Evolutionary conservation across 768 basidiomycete species (phyloP).

Genomic region (Galerina sulciceps): DNA sequence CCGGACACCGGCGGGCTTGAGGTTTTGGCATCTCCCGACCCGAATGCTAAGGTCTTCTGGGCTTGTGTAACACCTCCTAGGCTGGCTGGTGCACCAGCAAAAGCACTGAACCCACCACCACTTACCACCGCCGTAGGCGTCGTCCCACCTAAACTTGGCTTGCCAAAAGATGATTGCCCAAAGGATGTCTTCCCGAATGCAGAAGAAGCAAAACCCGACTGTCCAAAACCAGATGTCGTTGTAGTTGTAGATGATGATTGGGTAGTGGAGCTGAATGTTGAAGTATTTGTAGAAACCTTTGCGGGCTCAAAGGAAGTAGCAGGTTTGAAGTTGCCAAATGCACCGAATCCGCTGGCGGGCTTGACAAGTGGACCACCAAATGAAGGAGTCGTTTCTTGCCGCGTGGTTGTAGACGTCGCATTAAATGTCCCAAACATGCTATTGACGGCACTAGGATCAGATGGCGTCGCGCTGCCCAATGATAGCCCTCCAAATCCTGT

Average conservation of each 20-base stretch:
- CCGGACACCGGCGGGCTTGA: constrained; percentile 6
- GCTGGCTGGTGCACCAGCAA: constrained; percentile 12
- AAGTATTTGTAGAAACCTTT: constrained; percentile 16
- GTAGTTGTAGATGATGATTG: constrained; percentile 13
- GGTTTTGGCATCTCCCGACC: constrained; percentile 11
- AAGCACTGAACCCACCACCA: constrained; percentile 27
- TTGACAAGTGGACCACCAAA: constrained; percentile 37
- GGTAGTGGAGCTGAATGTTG: constrained; percentile 21
- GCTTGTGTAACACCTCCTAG: background rate
- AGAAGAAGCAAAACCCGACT: constrained; percentile 39
- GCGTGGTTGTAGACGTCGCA: constrained; percentile 24
- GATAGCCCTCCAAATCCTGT: constrained; percentile 43
- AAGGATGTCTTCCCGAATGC: constrained; percentile 39
- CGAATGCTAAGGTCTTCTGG: constrained; percentile 25
- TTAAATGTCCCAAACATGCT: constrained; percentile 42
- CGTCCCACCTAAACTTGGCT: constrained; percentile 16
- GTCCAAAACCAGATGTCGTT: constrained; percentile 35
- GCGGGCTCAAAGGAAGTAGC: constrained; percentile 20
- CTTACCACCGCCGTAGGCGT: constrained; percentile 7
- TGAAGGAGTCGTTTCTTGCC: constrained; percentile 23
- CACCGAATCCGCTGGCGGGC: constrained; percentile 39
- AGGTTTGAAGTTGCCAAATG: constrained; percentile 29
- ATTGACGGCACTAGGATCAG: constrained; percentile 31
- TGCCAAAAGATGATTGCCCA: constrained; percentile 33
- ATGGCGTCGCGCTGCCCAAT: constrained; percentile 27